These are phyloP conservation scores for Phylloporus arenicola DNA, from an alignment of 768 basidiomycete genomes.

Conservation along the genomic window DNA sequence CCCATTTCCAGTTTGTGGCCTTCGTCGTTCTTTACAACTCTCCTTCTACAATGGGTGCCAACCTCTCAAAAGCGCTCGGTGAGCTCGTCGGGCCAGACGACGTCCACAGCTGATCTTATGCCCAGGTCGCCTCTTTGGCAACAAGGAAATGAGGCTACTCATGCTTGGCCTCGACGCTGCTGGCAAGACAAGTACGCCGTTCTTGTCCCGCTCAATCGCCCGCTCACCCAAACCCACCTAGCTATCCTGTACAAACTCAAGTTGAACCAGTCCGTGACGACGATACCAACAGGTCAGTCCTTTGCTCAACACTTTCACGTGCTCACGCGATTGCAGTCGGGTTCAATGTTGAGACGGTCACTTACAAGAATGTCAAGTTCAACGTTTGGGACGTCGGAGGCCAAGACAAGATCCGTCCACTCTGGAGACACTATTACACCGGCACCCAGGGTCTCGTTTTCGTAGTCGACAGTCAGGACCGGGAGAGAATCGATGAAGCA, in stretches of 20 bases:
- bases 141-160: slow-evolving; percentile 97
- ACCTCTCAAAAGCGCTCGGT: slow-evolving; percentile 79
- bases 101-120: slow-evolving; percentile 4
- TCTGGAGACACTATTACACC: slow-evolving; percentile 99
- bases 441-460: slow-evolving; percentile 98
- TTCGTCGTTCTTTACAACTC: slow-evolving; percentile 59
- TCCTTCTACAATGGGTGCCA: slow-evolving; percentile 64
- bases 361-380: slow-evolving; percentile 97
- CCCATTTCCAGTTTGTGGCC: slow-evolving; percentile 21
- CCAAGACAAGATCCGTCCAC: slow-evolving; percentile 98
- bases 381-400: slow-evolving; percentile 97
- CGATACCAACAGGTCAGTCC: slow-evolving; percentile 83
- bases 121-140: slow-evolving; percentile 89
- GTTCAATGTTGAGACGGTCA: slow-evolving; percentile 99
- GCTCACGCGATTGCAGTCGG: slow-evolving; percentile 54
- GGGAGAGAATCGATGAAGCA: slow-evolving; percentile 94
- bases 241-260: slow-evolving; percentile 99
- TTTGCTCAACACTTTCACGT: not conserved
- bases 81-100: not conserved
- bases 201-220: not conserved
- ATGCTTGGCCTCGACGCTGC: slow-evolving; percentile 98
- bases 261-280: slow-evolving; percentile 96
- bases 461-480: slow-evolving; percentile 94
- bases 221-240: slow-evolving; percentile 30
- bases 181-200: slow-evolving; percentile 89